Percentiles rank a stretch among this genome's conserved stretches.
Conservation (phyloP, 768 basidiomycete genomes). For the Suillus discolor region DNA sequence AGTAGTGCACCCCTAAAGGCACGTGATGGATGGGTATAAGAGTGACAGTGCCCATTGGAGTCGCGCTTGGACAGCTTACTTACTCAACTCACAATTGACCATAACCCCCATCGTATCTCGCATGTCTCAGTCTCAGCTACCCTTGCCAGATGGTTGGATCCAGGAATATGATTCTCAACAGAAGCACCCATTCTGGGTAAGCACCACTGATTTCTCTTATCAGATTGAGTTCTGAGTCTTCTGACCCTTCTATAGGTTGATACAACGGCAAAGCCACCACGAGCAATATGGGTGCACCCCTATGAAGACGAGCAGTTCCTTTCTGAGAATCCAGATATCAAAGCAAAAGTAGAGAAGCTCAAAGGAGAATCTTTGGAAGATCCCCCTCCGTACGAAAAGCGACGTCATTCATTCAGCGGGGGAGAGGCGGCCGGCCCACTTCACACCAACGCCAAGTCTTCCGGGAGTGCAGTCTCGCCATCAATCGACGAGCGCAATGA, state of each 20-base stretch:
- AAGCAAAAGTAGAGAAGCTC: constrained; percentile 35
- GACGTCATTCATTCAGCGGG: constrained; percentile 33
- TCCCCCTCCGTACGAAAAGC: constrained; percentile 31
- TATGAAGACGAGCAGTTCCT: constrained; percentile 69
- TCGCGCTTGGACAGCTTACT: not conserved
- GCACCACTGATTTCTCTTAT: not conserved
- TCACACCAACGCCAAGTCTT: constrained; percentile 6
- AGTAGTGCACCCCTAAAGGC: not conserved
- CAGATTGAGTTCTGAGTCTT: not conserved
- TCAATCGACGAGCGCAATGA: constrained; percentile 5
- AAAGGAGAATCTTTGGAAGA: constrained; percentile 9
- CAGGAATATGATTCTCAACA: constrained; percentile 45
- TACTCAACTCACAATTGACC: not conserved
- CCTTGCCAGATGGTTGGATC: constrained; percentile 62
- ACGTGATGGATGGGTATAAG: constrained; percentile 2
- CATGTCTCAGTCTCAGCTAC: constrained; percentile 27
- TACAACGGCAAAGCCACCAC: constrained; percentile 60
- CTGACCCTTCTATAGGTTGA: constrained; percentile 50
- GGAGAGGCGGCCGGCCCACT: constrained; percentile 1
- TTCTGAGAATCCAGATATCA: constrained; percentile 51
- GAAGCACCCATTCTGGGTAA: constrained; percentile 53
- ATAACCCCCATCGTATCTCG: constrained; percentile 5
- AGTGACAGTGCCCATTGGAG: constrained; percentile 19
- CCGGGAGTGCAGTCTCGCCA: not conserved
- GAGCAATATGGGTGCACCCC: constrained; percentile 74